phyloP scores from a whole-genome alignment of 2,329 filamentous ascomycete genomes.

The Drechslera avenae region DNA sequence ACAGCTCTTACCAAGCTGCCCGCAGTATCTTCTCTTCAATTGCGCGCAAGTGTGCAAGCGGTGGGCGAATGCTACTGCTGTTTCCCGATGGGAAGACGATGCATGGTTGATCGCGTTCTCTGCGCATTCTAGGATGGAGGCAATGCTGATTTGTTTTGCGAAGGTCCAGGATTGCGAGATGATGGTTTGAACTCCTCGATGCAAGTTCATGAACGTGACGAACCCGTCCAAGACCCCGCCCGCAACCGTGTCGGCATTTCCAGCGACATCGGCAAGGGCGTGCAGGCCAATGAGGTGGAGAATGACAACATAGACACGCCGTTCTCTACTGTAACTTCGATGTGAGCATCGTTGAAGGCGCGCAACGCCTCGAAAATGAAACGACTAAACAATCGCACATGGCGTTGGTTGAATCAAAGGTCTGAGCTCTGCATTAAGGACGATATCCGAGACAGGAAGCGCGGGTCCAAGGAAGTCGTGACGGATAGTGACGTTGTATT shows the following conservation, averaged over 20 bases:
- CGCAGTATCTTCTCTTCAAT: no score
- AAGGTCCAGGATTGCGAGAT: background rate
- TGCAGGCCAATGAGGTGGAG: background rate
- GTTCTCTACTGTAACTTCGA: background rate
- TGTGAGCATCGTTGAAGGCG: background rate
- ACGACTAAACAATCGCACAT: slow-evolving; percentile 26
- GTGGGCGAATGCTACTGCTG: background rate
- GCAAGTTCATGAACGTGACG: slow-evolving; percentile 5
- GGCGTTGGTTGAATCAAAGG: slow-evolving; percentile 21
- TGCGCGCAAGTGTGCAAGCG: no score
- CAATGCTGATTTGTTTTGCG: background rate
- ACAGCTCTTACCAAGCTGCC: no score
- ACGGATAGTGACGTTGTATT: background rate
- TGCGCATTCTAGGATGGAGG: background rate
- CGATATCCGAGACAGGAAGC: slow-evolving; percentile 5
- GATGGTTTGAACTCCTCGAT: background rate
- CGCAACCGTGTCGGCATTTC: background rate
- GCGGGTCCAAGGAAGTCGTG: slow-evolving; percentile 1
- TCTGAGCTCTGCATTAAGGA: background rate
- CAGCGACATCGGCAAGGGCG: background rate
- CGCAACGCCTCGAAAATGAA: slow-evolving; percentile 22
- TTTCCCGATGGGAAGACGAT: background rate
- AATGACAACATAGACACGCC: background rate
- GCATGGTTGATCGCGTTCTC: background rate
- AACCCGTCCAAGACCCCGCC: background rate